Conservation (phyloP, 345 rosid genomes). For the Combretum micranthum region DNA sequence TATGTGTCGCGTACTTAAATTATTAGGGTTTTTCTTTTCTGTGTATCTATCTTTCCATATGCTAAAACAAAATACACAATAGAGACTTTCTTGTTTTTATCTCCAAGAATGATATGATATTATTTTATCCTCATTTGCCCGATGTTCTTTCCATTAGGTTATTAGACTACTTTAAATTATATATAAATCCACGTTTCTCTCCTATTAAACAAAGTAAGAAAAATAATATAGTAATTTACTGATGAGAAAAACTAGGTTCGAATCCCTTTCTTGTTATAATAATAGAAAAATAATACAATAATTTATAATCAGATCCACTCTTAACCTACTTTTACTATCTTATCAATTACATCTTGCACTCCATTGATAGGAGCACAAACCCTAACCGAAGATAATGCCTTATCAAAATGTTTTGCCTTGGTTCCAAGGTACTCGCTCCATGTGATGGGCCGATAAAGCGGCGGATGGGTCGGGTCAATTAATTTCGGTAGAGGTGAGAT, state of each 20-base stretch:
- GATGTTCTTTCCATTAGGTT: too few relatives aligned
- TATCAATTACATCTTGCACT: conserved; percentile 31
- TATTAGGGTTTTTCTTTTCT: background rate
- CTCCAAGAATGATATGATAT: too few relatives aligned
- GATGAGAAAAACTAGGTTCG: too few relatives aligned
- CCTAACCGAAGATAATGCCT: conserved; percentile 33
- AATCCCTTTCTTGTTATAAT: too few relatives aligned
- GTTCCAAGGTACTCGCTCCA: conserved; percentile 74
- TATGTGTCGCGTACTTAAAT: conserved; percentile 24
- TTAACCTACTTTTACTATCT: background rate
- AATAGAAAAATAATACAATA: background rate
- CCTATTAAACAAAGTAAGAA: too few relatives aligned
- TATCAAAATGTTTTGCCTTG: conserved; percentile 68
- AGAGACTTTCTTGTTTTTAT: background rate
- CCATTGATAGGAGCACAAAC: conserved; percentile 25
- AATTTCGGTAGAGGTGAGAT: conserved; percentile 58
- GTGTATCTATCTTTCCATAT: background rate
- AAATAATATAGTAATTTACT: too few relatives aligned
- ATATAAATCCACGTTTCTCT: too few relatives aligned
- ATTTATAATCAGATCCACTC: background rate
- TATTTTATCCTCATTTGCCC: too few relatives aligned
- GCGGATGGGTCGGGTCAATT: conserved; percentile 43
- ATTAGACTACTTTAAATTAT: too few relatives aligned
- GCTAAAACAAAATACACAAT: conserved; percentile 3
- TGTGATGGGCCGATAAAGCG: conserved; percentile 68